phyloP scores from a whole-genome alignment of 2,329 filamentous ascomycete genomes.

The Arthrocladium fulminans region DNA sequence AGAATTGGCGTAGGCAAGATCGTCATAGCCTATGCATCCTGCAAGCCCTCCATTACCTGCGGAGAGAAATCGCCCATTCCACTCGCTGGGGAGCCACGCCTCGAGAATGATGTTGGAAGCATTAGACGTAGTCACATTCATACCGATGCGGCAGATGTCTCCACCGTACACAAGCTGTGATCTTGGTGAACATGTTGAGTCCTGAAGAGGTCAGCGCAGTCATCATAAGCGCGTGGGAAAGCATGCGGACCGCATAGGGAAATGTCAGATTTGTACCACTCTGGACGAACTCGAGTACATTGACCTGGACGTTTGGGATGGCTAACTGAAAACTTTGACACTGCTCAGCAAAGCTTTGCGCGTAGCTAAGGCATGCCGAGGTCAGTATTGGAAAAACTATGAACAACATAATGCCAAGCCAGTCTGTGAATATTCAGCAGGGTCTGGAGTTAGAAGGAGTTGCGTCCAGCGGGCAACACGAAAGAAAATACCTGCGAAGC shows the following conservation, averaged over 20 bases:
- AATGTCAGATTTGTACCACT: slow-evolving; percentile 32
- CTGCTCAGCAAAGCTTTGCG: slow-evolving; percentile 1
- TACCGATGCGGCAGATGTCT: slow-evolving; percentile 35
- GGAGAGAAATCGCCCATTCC: slow-evolving; percentile 39
- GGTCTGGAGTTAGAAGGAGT: too few species aligned
- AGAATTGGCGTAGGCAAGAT: slow-evolving; percentile 34
- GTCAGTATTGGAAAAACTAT: background rate
- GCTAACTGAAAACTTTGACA: background rate
- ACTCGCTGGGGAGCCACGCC: slow-evolving; percentile 40
- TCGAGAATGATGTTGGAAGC: slow-evolving; percentile 40
- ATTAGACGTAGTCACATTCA: slow-evolving; percentile 35
- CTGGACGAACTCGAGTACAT: slow-evolving; percentile 26
- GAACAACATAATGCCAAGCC: background rate
- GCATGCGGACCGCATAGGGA: slow-evolving; percentile 22
- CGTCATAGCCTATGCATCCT: slow-evolving; percentile 42
- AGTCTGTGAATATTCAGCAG: too few species aligned
- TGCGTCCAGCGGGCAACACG: too few species aligned
- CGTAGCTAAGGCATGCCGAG: background rate
- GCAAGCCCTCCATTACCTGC: slow-evolving; percentile 43
- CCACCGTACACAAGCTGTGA: slow-evolving; percentile 29
- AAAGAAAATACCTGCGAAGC: too few species aligned
- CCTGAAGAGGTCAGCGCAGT: slow-evolving; percentile 12
- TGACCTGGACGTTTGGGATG: background rate
- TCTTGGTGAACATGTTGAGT: slow-evolving; percentile 27
- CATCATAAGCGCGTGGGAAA: background rate